Evolutionary conservation across 2,329 filamentous ascomycete species (phyloP).

Genomic region (Didymella exigua): DNA sequence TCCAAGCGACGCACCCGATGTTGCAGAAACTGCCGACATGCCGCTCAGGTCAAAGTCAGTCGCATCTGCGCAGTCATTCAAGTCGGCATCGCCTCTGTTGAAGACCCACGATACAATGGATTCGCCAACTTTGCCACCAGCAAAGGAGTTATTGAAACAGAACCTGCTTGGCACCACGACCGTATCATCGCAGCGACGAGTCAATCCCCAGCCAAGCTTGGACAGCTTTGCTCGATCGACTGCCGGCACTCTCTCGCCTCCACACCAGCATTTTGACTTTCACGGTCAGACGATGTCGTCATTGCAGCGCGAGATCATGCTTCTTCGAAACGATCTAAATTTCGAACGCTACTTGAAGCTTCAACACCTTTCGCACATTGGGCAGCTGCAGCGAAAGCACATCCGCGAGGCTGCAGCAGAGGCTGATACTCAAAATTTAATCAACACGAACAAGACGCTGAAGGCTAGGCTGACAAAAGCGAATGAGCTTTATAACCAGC

Average conservation of each 20-base stretch:
- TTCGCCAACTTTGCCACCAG: conserved; percentile 67
- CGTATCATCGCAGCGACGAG: conserved; percentile 24
- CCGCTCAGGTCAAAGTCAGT: conserved; percentile 37
- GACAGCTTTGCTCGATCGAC: conserved; percentile 43
- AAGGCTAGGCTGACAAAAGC: conserved; percentile 75
- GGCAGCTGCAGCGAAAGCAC: conserved; percentile 74
- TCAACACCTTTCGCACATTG: conserved; percentile 81
- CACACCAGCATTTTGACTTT: conserved; percentile 35
- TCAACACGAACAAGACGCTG: conserved; percentile 75
- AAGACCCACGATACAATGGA: conserved; percentile 56
- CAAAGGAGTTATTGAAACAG: conserved; percentile 40
- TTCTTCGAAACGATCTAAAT: conserved; percentile 79
- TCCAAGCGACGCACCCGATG: conserved; percentile 29
- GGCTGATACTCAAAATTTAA: conserved; percentile 80
- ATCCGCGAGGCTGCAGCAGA: conserved; percentile 78
- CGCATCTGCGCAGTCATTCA: conserved; percentile 44
- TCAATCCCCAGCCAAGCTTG: conserved; percentile 34
- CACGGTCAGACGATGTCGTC: conserved; percentile 47
- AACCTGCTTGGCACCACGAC: conserved; percentile 25
- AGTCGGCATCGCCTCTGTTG: conserved; percentile 54
- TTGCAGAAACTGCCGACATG: conserved; percentile 28
- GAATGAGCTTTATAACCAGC: conserved; percentile 71
- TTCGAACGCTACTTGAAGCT: conserved; percentile 85
- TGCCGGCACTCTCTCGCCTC: conserved; percentile 31
- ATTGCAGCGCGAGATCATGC: conserved; percentile 75